Evolutionary conservation across 345 rosid genomes (phyloP).

Genomic region (Citrus maxima): DNA sequence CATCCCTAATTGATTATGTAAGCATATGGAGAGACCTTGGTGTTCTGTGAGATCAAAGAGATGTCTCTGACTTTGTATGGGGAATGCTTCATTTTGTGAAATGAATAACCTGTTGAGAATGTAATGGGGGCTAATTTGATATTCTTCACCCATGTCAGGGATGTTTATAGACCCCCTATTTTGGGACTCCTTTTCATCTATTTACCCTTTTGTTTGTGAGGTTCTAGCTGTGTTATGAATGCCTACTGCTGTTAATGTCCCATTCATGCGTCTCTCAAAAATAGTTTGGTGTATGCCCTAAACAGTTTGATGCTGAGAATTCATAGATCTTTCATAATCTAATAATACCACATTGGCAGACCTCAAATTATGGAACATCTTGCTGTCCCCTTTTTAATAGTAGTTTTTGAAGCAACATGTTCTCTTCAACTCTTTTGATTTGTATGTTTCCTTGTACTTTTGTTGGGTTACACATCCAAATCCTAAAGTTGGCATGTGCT

Average conservation of each 20-base stretch:
- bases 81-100: neutral
- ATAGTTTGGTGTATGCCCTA: too few relatives aligned
- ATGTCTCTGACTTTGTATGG: neutral
- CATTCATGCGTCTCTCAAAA: too few relatives aligned
- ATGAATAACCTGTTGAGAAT: neutral
- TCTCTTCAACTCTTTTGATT: too few relatives aligned
- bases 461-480: neutral
- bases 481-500: neutral
- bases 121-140: neutral
- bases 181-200: neutral
- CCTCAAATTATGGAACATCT: too few relatives aligned
- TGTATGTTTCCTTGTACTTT: neutral
- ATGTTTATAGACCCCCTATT: neutral
- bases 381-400: too few relatives aligned
- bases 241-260: too few relatives aligned
- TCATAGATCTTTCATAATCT: too few relatives aligned
- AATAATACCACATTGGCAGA: too few relatives aligned
- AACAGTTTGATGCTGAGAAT: too few relatives aligned
- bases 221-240: neutral
- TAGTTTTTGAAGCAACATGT: too few relatives aligned
- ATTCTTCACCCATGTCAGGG: neutral
- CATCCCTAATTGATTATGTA: neutral
- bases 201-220: neutral
- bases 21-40: neutral
- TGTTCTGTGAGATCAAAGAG: neutral